Evolutionary conservation across 2,329 filamentous ascomycete genomes (phyloP), one percentile per base, ranked within the genome.

Genomic region (Xylariales sp.): DNA sequence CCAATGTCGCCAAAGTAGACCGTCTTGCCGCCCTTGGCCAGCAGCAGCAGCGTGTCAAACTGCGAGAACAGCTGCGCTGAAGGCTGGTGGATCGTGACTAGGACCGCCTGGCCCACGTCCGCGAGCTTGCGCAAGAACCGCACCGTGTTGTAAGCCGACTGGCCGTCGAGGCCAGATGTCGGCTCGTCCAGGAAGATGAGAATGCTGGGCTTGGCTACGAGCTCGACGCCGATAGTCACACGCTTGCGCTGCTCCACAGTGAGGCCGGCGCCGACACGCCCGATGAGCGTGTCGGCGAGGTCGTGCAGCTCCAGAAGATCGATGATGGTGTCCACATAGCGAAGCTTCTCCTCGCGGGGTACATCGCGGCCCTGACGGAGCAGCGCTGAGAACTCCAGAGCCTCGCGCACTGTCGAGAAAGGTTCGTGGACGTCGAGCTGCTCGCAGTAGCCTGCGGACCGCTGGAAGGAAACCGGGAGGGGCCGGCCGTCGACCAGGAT

Each of bases 341-440:
- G 74, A 2, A 88, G 62, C 61, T 90, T 91, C 51, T 89, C 85
- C 38, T 76, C 63, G 1, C 72, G 70, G 1, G 82, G 64, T 2
- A 79, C 72, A 17, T 80, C 69, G 8, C 76, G 76, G 18, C 78
- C 79, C 54, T 91, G 87, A 37, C 87, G 77, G 8, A 91, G 73
- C 2, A 86, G 61, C 4, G 86, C 86, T 35, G 79, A 85, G 54
- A 91, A 90, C 40, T 77, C 74, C 5, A 91, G 68, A 1, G 85
- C 84, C 57, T 91, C 86, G 13, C 85, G 75, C 4, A 90, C 85
- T 0, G 87, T 91, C 1, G 81, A 74, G 0, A 76, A 85, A 2
- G 78, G 68, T 40, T 88, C 72, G 53, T 91, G 87, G 2, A 91
- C 71, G 62, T 93, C 87, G 44, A 89, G 81, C 56, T 93, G 87